These are phyloP conservation scores for Clavispora fructus DNA, from an alignment of 805 yeast genomes.

Conservation along the genomic window DNA sequence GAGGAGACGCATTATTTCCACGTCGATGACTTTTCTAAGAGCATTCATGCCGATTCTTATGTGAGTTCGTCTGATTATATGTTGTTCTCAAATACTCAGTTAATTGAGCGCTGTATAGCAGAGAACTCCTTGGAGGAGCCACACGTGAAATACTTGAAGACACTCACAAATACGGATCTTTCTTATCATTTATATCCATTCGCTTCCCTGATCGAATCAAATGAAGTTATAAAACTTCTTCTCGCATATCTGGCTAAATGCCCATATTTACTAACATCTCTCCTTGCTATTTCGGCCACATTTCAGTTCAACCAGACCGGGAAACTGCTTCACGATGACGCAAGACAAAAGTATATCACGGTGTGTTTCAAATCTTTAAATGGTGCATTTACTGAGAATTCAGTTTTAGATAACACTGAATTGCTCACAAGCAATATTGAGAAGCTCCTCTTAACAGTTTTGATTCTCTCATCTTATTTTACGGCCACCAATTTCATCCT, in stretches of 20 bases:
- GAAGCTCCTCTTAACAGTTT: slow-evolving; percentile 20
- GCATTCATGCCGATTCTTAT: neutral
- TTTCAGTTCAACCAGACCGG: slow-evolving; percentile 22
- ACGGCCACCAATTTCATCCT: slow-evolving; percentile 16
- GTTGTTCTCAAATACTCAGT: slow-evolving; percentile 17
- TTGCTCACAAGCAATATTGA: slow-evolving; percentile 17
- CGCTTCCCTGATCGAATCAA: slow-evolving; percentile 29
- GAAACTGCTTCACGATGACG: slow-evolving; percentile 15
- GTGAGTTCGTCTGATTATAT: slow-evolving; percentile 6
- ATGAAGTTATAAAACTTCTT: slow-evolving; percentile 27
- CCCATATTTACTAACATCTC: slow-evolving; percentile 18
- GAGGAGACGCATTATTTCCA: neutral
- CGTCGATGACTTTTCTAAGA: neutral
- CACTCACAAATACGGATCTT: slow-evolving; percentile 25
- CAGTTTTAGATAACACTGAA: slow-evolving; percentile 4
- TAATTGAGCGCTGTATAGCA: slow-evolving; percentile 21
- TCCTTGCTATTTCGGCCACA: slow-evolving; percentile 23
- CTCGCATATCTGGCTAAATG: slow-evolving; percentile 18
- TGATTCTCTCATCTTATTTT: slow-evolving; percentile 20
- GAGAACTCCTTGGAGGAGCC: slow-evolving; percentile 23
- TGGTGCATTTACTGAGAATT: slow-evolving; percentile 14
- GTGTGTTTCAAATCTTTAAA: slow-evolving; percentile 18
- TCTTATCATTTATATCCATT: slow-evolving; percentile 33
- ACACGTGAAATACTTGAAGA: slow-evolving; percentile 28
- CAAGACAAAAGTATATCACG: slow-evolving; percentile 16